Conservation (phyloP, 352 stramenopile species). For the Globisporangium polare region DNA sequence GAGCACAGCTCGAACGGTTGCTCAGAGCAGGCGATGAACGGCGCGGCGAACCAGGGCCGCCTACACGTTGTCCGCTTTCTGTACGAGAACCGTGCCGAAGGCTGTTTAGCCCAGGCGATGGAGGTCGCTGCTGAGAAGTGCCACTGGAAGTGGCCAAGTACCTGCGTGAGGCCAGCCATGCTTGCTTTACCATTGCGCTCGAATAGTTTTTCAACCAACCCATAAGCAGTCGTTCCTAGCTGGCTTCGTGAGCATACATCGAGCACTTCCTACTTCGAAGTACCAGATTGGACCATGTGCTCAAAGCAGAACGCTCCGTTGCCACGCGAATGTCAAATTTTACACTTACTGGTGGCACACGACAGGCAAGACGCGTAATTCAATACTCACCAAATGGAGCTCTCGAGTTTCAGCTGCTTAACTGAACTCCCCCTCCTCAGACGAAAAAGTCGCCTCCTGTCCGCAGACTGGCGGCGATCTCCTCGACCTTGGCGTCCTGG, state of each 20-base stretch:
- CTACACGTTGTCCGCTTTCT: not conserved
- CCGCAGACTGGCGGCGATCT: conserved; percentile 20
- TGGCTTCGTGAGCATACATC: too few relatives aligned
- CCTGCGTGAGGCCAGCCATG: too few relatives aligned
- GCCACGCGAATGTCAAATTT: not conserved
- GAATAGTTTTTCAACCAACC: too few relatives aligned
- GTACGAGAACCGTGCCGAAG: not conserved
- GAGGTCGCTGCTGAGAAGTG: not conserved
- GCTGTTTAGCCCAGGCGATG: not conserved
- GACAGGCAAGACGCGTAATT: not conserved
- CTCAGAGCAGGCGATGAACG: not conserved
- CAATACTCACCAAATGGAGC: not conserved
- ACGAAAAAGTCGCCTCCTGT: conserved; percentile 20
- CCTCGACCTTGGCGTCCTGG: conserved; percentile 27
- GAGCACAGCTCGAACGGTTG: not conserved
- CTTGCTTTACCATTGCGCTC: too few relatives aligned
- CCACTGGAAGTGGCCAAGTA: not conserved
- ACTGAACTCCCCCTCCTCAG: conserved; percentile 4
- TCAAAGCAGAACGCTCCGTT: not conserved
- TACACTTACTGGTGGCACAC: not conserved
- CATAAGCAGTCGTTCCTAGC: too few relatives aligned
- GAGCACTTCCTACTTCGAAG: too few relatives aligned
- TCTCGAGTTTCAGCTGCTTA: not conserved
- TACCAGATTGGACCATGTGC: too few relatives aligned
- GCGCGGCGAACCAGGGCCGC: not conserved